Evolutionary conservation across 768 basidiomycete species (phyloP), one percentile per base, ranked within the genome.

Genomic region (Tricholoma terreum): DNA sequence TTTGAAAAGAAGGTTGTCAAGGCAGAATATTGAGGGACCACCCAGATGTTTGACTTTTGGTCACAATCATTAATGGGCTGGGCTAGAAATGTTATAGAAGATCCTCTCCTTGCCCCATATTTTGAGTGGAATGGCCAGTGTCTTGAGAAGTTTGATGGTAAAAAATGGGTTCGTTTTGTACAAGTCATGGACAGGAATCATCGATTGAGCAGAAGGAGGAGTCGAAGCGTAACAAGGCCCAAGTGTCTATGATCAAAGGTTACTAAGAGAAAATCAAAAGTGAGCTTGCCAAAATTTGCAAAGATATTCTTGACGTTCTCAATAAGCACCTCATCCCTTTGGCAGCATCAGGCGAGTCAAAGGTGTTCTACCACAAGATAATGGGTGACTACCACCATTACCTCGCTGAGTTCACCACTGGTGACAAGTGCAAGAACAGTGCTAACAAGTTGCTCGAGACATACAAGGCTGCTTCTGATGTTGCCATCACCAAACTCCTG

Each of bases 331-430:
- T 98, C 68, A 97, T 93, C 67, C 94, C 94, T 61, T 95, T 94
- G 10, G 95, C 95, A 52, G 93, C 92, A 60, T 89, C 92, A 56
- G 94, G 95, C 70, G 96, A 98, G 78, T 93, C 90, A 58, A 96
- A 97, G 81, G 95, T 98, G 56, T 98, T 98, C 85, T 98, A 98
- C 82, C 94, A 96, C 85, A 98, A 98, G 87, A 94, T 97, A 94
- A 96, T 93, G 94, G 94, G 94, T 75, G 94, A 98, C 77, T 96
- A 98, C 79, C 94, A 96, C 84, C 93, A 94, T 68, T 98, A 96
- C 79, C 90, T 96, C 65, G 96, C 95, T 67, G 95, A 98, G 79
- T 98, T 98, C 72, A 94, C 95, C 54, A 95, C 93, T 50, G 95
- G 95, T 69, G 94, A 96, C 77, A 94, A 94, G 83, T 90, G 95